Percentiles rank a stretch among this genome's conserved stretches.
Conservation (phyloP, 73 alveolate species). For the Breviolum minutum region DNA sequence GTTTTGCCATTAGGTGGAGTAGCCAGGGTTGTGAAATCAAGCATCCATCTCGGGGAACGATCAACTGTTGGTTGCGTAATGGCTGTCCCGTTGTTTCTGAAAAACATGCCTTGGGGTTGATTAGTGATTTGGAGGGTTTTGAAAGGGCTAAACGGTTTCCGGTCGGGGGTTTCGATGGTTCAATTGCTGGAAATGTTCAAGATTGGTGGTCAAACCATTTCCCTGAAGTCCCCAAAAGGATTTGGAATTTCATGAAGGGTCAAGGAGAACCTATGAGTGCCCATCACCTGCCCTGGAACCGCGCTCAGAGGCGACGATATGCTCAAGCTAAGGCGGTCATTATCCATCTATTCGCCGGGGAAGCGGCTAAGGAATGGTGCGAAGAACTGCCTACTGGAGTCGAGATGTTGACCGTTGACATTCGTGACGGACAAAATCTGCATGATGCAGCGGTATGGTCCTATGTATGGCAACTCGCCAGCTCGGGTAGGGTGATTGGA, state of each 20-base stretch:
- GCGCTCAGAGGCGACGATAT: not conserved
- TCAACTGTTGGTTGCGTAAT: not conserved
- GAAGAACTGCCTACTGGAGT: not conserved
- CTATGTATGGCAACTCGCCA: not conserved
- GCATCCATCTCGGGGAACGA: not conserved
- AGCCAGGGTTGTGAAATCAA: not conserved
- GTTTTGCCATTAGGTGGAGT: not conserved
- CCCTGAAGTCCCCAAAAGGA: not conserved
- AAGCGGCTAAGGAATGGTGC: not conserved
- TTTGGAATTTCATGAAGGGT: not conserved
- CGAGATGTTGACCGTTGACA: not conserved
- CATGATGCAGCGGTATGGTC: not conserved
- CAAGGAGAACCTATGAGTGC: not conserved
- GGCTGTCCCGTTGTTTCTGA: not conserved
- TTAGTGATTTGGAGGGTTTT: not conserved
- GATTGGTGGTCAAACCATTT: not conserved
- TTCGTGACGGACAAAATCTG: not conserved
- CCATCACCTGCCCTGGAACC: not conserved
- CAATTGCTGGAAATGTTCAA: not conserved
- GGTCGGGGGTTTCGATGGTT: too few relatives aligned
- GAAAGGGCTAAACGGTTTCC: not conserved
- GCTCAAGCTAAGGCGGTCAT: not conserved
- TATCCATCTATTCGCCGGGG: not conserved
- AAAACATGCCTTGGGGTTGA: not conserved
- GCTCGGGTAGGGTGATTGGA: not conserved